Evolutionary conservation across 768 basidiomycete species (phyloP).

Genomic region (Suillus variegatus): DNA sequence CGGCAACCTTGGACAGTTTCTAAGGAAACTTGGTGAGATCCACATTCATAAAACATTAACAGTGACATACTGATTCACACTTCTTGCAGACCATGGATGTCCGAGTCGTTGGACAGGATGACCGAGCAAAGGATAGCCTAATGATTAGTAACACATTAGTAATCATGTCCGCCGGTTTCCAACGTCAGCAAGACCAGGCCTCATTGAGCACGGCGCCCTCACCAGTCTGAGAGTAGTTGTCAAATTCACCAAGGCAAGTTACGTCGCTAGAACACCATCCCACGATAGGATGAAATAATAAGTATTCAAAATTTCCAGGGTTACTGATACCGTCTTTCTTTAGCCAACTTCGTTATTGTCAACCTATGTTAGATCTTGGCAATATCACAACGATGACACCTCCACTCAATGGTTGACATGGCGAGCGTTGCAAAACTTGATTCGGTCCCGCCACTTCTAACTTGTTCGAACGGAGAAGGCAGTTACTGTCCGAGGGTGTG

Average conservation of each 20-base stretch:
- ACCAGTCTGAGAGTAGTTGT: conserved; percentile 10
- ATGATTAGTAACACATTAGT: conserved; percentile 3
- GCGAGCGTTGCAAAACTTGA: conserved; percentile 30
- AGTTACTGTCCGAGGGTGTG: conserved; percentile 22
- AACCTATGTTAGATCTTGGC: conserved; percentile 17
- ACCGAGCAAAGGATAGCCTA: background rate
- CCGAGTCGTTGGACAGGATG: conserved; percentile 3
- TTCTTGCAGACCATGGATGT: conserved; percentile 81
- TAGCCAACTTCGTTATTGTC: conserved; percentile 31
- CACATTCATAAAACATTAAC: conserved; percentile 12
- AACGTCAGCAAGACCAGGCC: too few species aligned
- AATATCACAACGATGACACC: conserved; percentile 11
- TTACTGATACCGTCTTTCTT: conserved; percentile 5
- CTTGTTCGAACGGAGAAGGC: conserved; percentile 26
- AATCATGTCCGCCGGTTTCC: background rate
- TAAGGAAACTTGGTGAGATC: conserved; percentile 28
- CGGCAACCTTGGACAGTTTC: conserved; percentile 91
- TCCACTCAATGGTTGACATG: conserved; percentile 37
- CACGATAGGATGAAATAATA: conserved; percentile 8
- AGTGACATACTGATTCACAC: conserved; percentile 66
- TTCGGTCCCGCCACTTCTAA: conserved; percentile 32
- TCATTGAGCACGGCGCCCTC: too few species aligned
- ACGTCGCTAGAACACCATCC: background rate
- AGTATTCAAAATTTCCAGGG: conserved; percentile 4
- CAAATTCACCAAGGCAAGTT: conserved; percentile 5